Base-by-base conservation (phyloP, 2,329 filamentous ascomycete species). In the Fusarium subglutinans region DNA sequence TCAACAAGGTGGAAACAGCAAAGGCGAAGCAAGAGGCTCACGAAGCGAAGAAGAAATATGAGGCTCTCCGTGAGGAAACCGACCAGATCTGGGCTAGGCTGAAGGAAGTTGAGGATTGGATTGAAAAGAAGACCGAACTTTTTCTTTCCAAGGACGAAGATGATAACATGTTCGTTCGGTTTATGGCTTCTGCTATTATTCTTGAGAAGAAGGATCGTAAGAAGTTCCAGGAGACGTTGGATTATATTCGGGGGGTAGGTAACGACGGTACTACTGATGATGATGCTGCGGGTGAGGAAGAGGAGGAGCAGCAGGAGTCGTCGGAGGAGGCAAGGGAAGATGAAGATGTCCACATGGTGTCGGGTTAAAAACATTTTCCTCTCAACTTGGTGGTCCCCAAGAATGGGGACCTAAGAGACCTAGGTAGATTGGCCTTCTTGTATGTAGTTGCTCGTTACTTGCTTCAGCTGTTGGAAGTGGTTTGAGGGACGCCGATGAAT, bases 331-430 rank as follows among this genome's bases (percentile, higher is more conserved):
- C 5, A 18, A 18, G 17, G 9, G 37, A 18, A 38, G 40, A 41
- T 10, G 40, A 41, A 4, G 43, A 45, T 20, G 17, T 24, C 43
- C 5, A 18, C 0, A 45, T 45, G 24, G 15, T 8, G 17, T 7
- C 24, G 24, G 43, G 20, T 1, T 45, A 4, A 45, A n/a, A 26
- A 4, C 43, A 4, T 11, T 8, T 13, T 13, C n/a, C 11, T 26
- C 0, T 13, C 11, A 13, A 12, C 8, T 26, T 24, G 0, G 9
- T 6, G 17, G 17, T 10, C 5, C 10, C 43, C 17, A 26, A 8
- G 24, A 12, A 12, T 12, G 3, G 24, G 5, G 0, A 4, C 12
- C 12, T 20, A 5, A 5, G 5, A 8, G 0, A 4, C 12, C 12
- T 20, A 5, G 8, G 5, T 20, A 6, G 24, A 14, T 26, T 20